Evolutionary conservation across 208 protist genomes (phyloP).

Genomic region (Acanthamoeba lenticulata): DNA sequence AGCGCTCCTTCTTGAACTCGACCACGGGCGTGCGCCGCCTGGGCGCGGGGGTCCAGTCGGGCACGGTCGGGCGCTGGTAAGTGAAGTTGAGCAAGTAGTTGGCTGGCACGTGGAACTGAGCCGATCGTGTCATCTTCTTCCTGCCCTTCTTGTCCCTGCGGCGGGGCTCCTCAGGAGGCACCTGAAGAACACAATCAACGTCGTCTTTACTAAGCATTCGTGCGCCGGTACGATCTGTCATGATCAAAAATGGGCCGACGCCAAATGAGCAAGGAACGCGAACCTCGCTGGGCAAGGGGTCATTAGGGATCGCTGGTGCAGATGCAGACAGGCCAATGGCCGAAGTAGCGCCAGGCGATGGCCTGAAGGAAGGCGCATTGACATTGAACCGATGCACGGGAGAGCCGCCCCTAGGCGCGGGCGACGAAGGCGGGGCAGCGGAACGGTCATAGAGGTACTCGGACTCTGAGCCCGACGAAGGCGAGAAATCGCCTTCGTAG

Average conservation of each 20-base stretch:
- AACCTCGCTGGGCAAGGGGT: neutral
- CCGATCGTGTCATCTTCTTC: conserved; percentile 1
- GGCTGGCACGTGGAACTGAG: neutral
- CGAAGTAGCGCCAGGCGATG: neutral
- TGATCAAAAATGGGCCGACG: no score
- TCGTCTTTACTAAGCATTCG: no score
- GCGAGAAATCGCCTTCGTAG: neutral
- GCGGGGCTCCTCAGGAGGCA: neutral
- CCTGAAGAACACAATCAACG: neutral
- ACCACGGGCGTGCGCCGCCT: neutral
- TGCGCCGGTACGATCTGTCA: no score
- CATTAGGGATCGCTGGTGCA: neutral
- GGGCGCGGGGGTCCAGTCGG: neutral
- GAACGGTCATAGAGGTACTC: neutral
- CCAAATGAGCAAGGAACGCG: neutral
- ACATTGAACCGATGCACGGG: conserved; percentile 5
- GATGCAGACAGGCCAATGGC: neutral
- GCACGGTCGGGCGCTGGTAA: neutral
- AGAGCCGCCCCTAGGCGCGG: neutral
- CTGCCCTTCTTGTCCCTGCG: neutral
- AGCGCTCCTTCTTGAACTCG: conserved; percentile 63
- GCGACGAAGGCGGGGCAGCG: neutral
- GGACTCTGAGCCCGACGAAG: neutral
- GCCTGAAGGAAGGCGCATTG: conserved; percentile 20
- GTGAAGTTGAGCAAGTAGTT: conserved; percentile 65